Conservation (phyloP, 2,329 filamentous ascomycete genomes). For the Thermomyces lanuginosus region DNA sequence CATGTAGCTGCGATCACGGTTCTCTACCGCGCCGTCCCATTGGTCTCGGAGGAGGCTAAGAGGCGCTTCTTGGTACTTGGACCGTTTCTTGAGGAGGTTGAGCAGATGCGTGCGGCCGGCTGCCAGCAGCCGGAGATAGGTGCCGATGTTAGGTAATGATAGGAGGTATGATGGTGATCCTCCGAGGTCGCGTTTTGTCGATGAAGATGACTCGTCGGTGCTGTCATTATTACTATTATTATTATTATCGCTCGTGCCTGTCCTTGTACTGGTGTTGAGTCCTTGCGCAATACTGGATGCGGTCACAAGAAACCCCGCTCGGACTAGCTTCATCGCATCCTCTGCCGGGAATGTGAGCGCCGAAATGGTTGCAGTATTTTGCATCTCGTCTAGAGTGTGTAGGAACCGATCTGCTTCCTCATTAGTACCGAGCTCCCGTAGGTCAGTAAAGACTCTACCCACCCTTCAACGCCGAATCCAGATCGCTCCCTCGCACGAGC, state of each 20-base stretch:
- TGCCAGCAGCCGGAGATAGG: constrained; percentile 41
- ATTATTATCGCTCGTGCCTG: constrained; percentile 4
- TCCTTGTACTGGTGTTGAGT: constrained; percentile 18
- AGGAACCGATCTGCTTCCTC: constrained; percentile 33
- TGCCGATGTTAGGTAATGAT: constrained; percentile 43
- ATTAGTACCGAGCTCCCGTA: constrained; percentile 2
- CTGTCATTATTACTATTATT: constrained; percentile 1
- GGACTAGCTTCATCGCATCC: constrained; percentile 34
- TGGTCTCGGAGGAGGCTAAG: constrained; percentile 39
- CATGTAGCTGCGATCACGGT: constrained; percentile 26
- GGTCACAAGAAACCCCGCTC: constrained; percentile 39
- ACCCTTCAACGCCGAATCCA: constrained; percentile 24
- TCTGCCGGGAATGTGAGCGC: constrained; percentile 28
- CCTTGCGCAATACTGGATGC: constrained; percentile 25
- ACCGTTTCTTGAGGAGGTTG: constrained; percentile 35
- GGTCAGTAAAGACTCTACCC: neutral
- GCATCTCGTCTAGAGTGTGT: constrained; percentile 29
- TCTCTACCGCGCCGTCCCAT: constrained; percentile 46
- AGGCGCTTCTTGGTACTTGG: constrained; percentile 38
- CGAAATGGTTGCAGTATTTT: constrained; percentile 31
- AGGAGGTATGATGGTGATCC: constrained; percentile 30
- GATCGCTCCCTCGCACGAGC: constrained; percentile 21
- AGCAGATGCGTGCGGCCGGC: constrained; percentile 40
- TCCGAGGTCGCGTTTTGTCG: no score
- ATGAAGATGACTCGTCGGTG: constrained; percentile 6